Evolutionary conservation across 805 yeast species (phyloP).

Genomic region (Starmerella powellii): DNA sequence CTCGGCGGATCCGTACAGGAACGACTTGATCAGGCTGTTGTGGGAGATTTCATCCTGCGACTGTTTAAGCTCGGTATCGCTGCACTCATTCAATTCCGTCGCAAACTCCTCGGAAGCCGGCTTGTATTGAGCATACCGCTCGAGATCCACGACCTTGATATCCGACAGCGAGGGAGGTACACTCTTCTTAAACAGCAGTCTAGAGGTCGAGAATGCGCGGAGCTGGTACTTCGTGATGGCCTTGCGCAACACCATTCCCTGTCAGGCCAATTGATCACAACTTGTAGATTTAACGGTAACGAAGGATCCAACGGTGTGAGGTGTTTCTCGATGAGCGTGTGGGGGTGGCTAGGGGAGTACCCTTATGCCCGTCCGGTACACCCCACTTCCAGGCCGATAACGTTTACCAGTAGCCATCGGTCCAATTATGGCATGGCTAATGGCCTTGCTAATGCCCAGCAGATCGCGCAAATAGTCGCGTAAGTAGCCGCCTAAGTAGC

Average conservation of each 20-base stretch:
- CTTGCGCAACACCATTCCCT: not conserved
- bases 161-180: conserved; percentile 28
- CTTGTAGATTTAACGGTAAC: too few species aligned
- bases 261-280: too few species aligned
- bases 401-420: too few species aligned
- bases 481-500: too few species aligned
- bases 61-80: conserved; percentile 2
- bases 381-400: too few species aligned
- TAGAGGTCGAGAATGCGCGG: conserved; percentile 1
- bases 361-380: too few species aligned
- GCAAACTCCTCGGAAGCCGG: conserved; percentile 15
- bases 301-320: too few species aligned
- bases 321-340: not conserved
- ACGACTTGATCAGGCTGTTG: conserved; percentile 26
- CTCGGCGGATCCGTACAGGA: conserved; percentile 31
- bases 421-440: too few species aligned
- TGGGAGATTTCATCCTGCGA: not conserved
- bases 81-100: conserved; percentile 4
- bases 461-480: too few species aligned
- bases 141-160: conserved; percentile 26
- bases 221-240: not conserved
- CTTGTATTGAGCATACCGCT: conserved; percentile 23
- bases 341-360: conserved; percentile 7
- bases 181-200: not conserved
- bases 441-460: too few species aligned